phyloP scores from a whole-genome alignment of 192 early-diverging fungal species.

The Coemansia sp. region DNA sequence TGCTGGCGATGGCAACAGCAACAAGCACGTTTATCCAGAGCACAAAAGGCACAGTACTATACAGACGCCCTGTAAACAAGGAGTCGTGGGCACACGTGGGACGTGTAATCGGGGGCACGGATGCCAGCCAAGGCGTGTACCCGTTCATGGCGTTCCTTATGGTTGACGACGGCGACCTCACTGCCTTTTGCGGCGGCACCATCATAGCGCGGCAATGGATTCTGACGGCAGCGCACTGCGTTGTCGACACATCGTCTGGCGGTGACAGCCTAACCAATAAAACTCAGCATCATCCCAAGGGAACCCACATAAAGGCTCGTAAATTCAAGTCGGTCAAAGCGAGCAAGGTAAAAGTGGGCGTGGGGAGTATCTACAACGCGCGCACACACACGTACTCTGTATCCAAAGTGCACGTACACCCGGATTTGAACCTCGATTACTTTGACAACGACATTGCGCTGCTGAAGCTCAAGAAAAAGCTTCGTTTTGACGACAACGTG shows the following conservation, averaged over 20 bases:
- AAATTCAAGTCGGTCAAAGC: slow-evolving; percentile 9
- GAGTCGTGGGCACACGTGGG: slow-evolving; percentile 20
- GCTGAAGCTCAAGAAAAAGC: slow-evolving; percentile 44
- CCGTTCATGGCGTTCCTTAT: slow-evolving; percentile 51
- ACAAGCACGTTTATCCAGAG: not conserved
- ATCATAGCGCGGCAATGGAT: slow-evolving; percentile 48
- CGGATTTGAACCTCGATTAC: slow-evolving; percentile 40
- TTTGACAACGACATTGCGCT: slow-evolving; percentile 56
- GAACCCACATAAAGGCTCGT: not conserved
- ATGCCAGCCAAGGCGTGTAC: slow-evolving; percentile 23
- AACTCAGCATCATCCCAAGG: not conserved
- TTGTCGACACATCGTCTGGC: slow-evolving; percentile 17
- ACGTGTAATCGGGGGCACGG: slow-evolving; percentile 52
- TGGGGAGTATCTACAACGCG: slow-evolving; percentile 29
- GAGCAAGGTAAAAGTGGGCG: slow-evolving; percentile 32
- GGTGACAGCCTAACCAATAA: slow-evolving; percentile 20
- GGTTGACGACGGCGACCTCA: slow-evolving; percentile 36
- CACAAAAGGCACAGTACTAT: slow-evolving; percentile 3
- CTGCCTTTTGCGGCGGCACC: slow-evolving; percentile 50
- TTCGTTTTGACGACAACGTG: slow-evolving; percentile 22
- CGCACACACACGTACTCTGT: slow-evolving; percentile 12
- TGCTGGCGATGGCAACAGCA: not conserved
- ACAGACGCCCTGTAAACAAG: not conserved
- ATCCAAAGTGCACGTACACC: slow-evolving; percentile 36
- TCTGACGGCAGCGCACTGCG: slow-evolving; percentile 56